A percentile compares a stretch with the other conserved stretches of the same genome.
These are phyloP conservation scores for Coniochaeta sp. DNA, from an alignment of 2,329 filamentous ascomycete genomes.

Conservation along the genomic window DNA sequence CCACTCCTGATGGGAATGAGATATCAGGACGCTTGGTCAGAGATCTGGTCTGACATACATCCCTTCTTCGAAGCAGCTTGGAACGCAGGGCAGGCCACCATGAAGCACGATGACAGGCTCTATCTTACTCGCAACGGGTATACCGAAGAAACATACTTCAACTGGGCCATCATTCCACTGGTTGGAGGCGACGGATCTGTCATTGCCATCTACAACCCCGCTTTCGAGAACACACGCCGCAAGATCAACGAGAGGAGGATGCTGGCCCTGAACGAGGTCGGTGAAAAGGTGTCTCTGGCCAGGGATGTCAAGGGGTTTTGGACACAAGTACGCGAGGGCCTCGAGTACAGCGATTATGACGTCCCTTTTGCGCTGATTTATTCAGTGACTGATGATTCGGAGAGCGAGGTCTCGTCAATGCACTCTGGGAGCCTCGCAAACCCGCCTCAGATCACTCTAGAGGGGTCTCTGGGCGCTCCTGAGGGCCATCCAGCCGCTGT, in stretches of 20 bases:
- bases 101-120: conserved; percentile 77
- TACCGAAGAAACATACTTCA: conserved; percentile 75
- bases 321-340: conserved; percentile 59
- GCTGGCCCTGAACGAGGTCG: conserved; percentile 70
- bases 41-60: conserved; percentile 67
- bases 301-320: conserved; percentile 68
- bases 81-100: conserved; percentile 66
- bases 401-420: conserved; percentile 66
- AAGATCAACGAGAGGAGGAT: conserved; percentile 75
- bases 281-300: conserved; percentile 67
- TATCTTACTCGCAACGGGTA: conserved; percentile 65
- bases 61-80: conserved; percentile 62
- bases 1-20: conserved; percentile 66
- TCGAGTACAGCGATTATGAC: conserved; percentile 69
- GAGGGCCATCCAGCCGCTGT: conserved; percentile 55
- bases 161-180: conserved; percentile 74
- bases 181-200: conserved; percentile 68
- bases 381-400: conserved; percentile 62
- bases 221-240: conserved; percentile 73
- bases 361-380: conserved; percentile 73
- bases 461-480: conserved; percentile 65
- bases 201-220: conserved; percentile 70
- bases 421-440: conserved; percentile 59
- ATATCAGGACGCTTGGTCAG: conserved; percentile 62
- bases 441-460: conserved; percentile 59